Evolutionary conservation across 495 filamentous ascomycete species (phyloP).

Genomic region (Pyrenula aspistea): DNA sequence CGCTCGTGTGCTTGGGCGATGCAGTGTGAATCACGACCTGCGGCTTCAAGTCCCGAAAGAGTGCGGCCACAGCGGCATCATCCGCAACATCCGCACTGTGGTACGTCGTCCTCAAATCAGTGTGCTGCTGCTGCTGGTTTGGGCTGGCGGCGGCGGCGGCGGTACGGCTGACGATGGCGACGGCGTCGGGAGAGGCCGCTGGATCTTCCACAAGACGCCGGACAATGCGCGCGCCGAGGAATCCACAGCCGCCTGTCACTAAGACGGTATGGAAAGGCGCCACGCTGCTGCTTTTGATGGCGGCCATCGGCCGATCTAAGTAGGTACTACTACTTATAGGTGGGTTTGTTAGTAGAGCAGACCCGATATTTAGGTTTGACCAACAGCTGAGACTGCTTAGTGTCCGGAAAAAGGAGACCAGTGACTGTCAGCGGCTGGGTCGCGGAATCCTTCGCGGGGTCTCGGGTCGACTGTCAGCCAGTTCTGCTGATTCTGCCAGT

Average conservation of each 20-base stretch:
- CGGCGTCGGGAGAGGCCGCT: slow-evolving; percentile 1
- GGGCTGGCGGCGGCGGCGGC: slow-evolving; percentile 2
- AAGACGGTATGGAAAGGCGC: slow-evolving; percentile 23
- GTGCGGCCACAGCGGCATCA: slow-evolving; percentile 1
- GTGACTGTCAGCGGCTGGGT: too few relatives aligned
- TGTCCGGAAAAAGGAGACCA: too few relatives aligned
- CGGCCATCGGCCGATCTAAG: background rate
- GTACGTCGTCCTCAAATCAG: slow-evolving; percentile 4
- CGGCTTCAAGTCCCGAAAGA: slow-evolving; percentile 12
- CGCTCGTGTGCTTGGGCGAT: slow-evolving; percentile 5
- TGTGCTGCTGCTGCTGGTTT: background rate
- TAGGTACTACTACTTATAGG: too few relatives aligned
- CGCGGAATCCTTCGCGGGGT: too few relatives aligned
- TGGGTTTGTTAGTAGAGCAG: background rate
- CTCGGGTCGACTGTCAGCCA: too few relatives aligned
- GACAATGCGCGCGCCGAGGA: slow-evolving; percentile 60
- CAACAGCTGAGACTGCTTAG: background rate
- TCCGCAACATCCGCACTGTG: slow-evolving; percentile 11
- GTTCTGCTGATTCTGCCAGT: too few relatives aligned
- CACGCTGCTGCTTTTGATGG: background rate
- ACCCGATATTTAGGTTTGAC: background rate
- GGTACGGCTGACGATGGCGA: slow-evolving; percentile 12
- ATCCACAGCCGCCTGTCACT: slow-evolving; percentile 60
- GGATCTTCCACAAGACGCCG: slow-evolving; percentile 37
- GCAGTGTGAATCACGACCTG: slow-evolving; percentile 15